These are phyloP conservation scores for Viridothelium virens DNA, from an alignment of 495 filamentous ascomycete species.

Conservation along the genomic window DNA sequence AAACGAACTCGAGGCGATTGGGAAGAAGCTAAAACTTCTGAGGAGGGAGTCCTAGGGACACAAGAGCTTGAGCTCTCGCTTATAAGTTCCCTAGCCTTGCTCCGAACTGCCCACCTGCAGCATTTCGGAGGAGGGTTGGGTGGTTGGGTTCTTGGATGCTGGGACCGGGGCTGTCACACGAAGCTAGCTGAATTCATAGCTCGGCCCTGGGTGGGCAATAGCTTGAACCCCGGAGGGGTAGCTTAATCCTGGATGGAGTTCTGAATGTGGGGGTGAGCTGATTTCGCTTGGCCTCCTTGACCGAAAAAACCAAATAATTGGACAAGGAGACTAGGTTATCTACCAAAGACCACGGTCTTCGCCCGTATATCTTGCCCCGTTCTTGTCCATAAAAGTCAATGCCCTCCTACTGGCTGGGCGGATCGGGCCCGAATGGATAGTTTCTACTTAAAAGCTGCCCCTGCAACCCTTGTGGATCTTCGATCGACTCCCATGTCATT, in stretches of 20 bases:
- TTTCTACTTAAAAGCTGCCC: too few species aligned
- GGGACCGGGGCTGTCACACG: background rate
- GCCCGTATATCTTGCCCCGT: too few species aligned
- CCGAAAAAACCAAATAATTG: background rate
- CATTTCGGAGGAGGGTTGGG: background rate
- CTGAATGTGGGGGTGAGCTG: conserved; percentile 4
- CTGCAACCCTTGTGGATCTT: background rate
- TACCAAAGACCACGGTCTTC: too few species aligned
- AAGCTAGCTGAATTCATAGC: background rate
- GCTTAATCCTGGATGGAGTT: background rate
- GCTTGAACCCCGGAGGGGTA: background rate
- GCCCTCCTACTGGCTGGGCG: too few species aligned
- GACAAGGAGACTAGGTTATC: too few species aligned
- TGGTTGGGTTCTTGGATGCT: background rate
- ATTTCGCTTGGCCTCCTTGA: background rate
- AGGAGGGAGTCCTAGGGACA: background rate
- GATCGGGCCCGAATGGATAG: too few species aligned
- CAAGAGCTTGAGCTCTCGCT: background rate
- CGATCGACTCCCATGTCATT: background rate
- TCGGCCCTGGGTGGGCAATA: background rate
- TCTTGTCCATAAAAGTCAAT: too few species aligned
- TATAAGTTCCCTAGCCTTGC: background rate
- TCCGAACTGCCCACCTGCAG: background rate
- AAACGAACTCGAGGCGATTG: background rate
- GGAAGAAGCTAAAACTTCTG: conserved; percentile 6